phyloP scores from a whole-genome alignment of 805 yeast species.

The Kuraishia capsulata region DNA sequence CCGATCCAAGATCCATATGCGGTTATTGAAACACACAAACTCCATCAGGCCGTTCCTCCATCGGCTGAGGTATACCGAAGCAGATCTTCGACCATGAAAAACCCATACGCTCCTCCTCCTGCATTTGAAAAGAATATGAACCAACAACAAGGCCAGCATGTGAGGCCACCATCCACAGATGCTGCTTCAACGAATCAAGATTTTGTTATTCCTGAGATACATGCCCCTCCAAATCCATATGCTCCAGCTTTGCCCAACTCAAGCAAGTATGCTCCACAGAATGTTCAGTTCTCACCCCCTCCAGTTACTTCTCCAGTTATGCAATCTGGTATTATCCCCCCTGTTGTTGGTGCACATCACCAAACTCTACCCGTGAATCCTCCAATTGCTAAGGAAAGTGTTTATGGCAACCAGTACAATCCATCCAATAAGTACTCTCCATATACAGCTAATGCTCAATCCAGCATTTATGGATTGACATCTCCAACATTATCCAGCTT shows the following conservation, averaged over 20 bases:
- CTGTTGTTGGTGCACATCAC: no score
- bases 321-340: no score
- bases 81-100: constrained; percentile 2
- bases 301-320: no score
- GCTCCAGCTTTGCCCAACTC: neutral
- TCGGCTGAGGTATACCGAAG: neutral
- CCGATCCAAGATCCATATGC: constrained; percentile 7
- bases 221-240: constrained; percentile 1
- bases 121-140: neutral
- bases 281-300: no score
- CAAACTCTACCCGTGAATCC: no score
- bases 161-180: neutral
- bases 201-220: neutral
- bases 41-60: neutral
- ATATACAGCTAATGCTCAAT: constrained; percentile 4
- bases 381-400: neutral
- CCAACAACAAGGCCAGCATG: neutral
- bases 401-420: neutral
- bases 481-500: constrained; percentile 20
- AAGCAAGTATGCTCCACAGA: neutral
- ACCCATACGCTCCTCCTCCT: constrained; percentile 3
- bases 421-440: constrained; percentile 10
- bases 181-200: neutral
- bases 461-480: neutral
- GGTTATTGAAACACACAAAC: constrained; percentile 6